These are phyloP conservation scores for Lodderomyces metapsilosis DNA, from an alignment of 1,139 yeast species.

Conservation along the genomic window DNA sequence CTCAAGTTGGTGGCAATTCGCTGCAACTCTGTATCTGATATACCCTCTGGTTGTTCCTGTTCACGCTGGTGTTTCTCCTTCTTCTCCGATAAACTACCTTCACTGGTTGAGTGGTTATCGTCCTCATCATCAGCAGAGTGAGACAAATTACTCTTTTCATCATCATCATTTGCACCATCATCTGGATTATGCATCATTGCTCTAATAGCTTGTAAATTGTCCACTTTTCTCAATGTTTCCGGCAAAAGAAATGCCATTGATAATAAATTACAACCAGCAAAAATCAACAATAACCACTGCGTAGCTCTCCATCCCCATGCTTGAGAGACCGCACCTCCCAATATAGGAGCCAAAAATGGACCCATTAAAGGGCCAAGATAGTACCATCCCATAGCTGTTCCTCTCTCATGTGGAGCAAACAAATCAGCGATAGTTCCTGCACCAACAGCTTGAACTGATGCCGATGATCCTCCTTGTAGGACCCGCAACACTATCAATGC, in stretches of 20 bases:
- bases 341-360: conserved; percentile 75
- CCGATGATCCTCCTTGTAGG: conserved; percentile 76
- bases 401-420: conserved; percentile 66
- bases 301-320: conserved; percentile 89
- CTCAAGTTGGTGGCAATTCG: conserved; percentile 18
- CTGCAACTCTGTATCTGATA: conserved; percentile 7
- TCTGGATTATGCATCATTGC: conserved; percentile 26
- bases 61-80: background rate
- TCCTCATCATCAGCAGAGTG: background rate
- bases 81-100: conserved; percentile 1
- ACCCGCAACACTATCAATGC: conserved; percentile 68
- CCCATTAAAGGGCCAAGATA: conserved; percentile 83
- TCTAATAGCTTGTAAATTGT: conserved; percentile 47
- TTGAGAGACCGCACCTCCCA: conserved; percentile 74
- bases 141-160: conserved; percentile 1
- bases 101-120: background rate
- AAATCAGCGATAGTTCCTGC: conserved; percentile 86
- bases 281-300: conserved; percentile 77
- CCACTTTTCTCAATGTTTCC: conserved; percentile 67
- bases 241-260: conserved; percentile 61
- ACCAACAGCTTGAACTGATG: conserved; percentile 86
- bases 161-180: conserved; percentile 15
- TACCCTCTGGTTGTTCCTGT: background rate
- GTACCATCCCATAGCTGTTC: conserved; percentile 76
- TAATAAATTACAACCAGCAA: conserved; percentile 55